Evolutionary conservation across 1,139 yeast species (phyloP), one percentile per base, ranked within the genome.

Genomic region (Yamadazyma diospyri): DNA sequence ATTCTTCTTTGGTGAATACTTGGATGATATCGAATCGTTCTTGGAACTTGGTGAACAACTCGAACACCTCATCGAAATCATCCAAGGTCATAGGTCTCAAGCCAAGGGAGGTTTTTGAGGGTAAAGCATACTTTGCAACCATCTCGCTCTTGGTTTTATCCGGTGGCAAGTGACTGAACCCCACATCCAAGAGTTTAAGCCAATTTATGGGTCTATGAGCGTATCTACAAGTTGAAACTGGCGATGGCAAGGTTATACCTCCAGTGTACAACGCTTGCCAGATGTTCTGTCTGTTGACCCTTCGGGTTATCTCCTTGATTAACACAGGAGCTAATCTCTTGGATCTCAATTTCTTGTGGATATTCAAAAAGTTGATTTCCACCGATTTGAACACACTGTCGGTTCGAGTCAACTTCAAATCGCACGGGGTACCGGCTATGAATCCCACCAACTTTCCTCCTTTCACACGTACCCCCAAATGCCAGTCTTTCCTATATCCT

Each of bases 181-280:
- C 97, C 32, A 88, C 95, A 35, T 87, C 96, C 50, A 83, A 71
- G 21, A 92, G 70, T 53, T 87, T 92, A 14, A 77, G 66, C 98
- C 98, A 92, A 55, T 92, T 84, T 43, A 92, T 66, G 3, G 97
- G 94, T 47, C 98, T 82, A 60, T 92, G 99, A 32, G 86, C 84
- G 59, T 94, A 94, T 43, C 97, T 76, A 54, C 95, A 81, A 2
- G 87, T 80, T n/a, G 95, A 68, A 6, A 92, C 75, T 0, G 99
- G 99, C 15, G 92, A 81, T 13, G 99, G 99, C 40, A 92, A 69
- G 5, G 87, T 80, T 5, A 81, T 76, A 5, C 98, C 98, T 0
- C 94, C 96, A 9, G 99, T 89, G 58, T 87, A 88, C 40, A 94
- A 70, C 0, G 98, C 98, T 57, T 92, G 97, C 97, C 97, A 92